These are phyloP conservation scores for Poa pratensis DNA, from an alignment of 176 grass and related monocot species.

Conservation along the genomic window DNA sequence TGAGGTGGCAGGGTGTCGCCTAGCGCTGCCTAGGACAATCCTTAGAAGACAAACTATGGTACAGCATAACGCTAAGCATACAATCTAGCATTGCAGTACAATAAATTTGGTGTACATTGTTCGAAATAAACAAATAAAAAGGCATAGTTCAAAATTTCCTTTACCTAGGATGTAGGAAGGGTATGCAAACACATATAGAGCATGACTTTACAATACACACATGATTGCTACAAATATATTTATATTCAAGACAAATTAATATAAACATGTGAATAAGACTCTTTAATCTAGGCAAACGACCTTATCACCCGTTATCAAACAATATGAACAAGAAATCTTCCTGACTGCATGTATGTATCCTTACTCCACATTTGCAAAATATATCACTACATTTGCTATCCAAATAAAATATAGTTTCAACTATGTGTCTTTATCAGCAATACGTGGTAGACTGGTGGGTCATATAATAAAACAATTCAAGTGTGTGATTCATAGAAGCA, in stretches of 20 bases:
- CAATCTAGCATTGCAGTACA: neutral
- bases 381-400: neutral
- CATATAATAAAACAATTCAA: neutral
- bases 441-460: neutral
- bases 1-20: neutral
- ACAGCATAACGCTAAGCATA: constrained; percentile 1
- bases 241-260: neutral
- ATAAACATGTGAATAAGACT: constrained; percentile 5
- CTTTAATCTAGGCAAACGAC: neutral
- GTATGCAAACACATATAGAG: neutral
- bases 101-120: neutral
- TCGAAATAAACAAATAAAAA: neutral
- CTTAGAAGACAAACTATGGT: neutral
- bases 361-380: neutral
- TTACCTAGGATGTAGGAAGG: neutral
- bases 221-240: constrained; percentile 24
- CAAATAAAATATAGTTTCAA: neutral
- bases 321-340: neutral
- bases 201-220: neutral
- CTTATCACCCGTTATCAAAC: neutral
- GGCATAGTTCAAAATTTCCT: neutral
- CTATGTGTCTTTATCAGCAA: neutral
- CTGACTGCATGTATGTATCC: neutral
- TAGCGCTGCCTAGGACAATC: neutral
- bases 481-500: neutral